These are phyloP conservation scores for Erodium moschatum DNA, from an alignment of 441 rosid species.

Conservation along the genomic window DNA sequence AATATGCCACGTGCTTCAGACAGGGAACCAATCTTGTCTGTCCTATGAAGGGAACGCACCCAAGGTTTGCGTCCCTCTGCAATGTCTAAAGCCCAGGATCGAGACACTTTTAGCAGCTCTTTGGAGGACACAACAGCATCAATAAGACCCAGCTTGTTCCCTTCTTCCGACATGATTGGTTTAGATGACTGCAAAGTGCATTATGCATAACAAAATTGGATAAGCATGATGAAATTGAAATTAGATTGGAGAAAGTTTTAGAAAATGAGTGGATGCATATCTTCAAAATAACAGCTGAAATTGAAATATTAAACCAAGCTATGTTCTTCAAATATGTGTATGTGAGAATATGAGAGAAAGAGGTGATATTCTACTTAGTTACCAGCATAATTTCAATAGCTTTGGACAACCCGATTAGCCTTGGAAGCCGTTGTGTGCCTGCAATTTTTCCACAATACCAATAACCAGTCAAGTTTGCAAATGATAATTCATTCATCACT, in stretches of 20 bases:
- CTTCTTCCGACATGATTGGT: constrained; percentile 79
- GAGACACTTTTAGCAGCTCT: constrained; percentile 66
- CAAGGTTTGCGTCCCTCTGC: constrained; percentile 65
- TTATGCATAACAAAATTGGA: neutral
- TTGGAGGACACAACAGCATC: constrained; percentile 67
- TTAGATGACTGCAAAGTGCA: constrained; percentile 54
- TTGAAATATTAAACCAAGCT: neutral
- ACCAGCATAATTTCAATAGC: constrained; percentile 87
- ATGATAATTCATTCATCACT: constrained; percentile 7
- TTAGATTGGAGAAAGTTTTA: neutral
- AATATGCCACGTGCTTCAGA: constrained; percentile 66
- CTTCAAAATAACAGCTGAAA: constrained; percentile 7
- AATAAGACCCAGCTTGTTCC: constrained; percentile 68
- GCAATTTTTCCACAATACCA: constrained; percentile 20
- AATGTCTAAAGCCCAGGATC: constrained; percentile 81
- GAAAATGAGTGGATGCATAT: neutral
- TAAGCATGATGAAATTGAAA: constrained; percentile 13
- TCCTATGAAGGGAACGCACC: constrained; percentile 71
- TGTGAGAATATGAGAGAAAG: neutral
- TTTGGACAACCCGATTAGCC: constrained; percentile 78
- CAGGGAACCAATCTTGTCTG: constrained; percentile 77
- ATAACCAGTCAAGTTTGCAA: constrained; percentile 15
- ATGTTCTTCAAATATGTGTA: constrained; percentile 3
- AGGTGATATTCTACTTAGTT: constrained; percentile 15
- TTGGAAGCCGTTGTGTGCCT: constrained; percentile 96